A percentile compares a stretch with the other conserved stretches of the same genome.
These are phyloP conservation scores for Serpula lacrymans DNA, from an alignment of 768 basidiomycete species.

Conservation along the genomic window DNA sequence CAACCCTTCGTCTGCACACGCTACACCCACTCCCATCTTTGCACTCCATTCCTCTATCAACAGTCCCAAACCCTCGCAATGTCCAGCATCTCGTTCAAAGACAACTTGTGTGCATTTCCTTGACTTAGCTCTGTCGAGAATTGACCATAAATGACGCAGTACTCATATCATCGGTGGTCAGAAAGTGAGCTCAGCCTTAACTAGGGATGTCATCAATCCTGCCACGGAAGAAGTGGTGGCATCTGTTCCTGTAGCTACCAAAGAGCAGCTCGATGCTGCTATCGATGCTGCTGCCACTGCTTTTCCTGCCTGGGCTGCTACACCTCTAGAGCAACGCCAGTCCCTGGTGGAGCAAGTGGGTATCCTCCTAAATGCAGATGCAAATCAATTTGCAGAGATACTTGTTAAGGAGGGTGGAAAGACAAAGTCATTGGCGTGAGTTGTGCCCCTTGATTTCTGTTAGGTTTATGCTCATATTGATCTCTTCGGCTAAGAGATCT, in stretches of 20 bases:
- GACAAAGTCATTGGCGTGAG: slow-evolving; percentile 5
- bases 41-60: no score
- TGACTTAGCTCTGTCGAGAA: no score
- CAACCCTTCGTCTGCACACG: no score
- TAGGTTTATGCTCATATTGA: no score
- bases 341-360: slow-evolving; percentile 1
- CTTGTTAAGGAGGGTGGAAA: slow-evolving; percentile 9
- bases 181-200: slow-evolving; percentile 1
- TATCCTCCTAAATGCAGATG: neutral
- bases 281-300: slow-evolving; percentile 6
- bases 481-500: no score
- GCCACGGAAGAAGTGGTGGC: slow-evolving; percentile 6
- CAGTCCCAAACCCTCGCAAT: no score
- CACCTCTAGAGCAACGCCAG: slow-evolving; percentile 6
- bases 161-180: slow-evolving; percentile 9
- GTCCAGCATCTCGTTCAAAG: no score
- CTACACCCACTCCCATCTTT: no score
- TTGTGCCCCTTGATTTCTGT: no score
- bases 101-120: no score
- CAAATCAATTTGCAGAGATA: neutral
- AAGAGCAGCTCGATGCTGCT: slow-evolving; percentile 8
- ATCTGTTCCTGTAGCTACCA: slow-evolving; percentile 5
- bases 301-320: slow-evolving; percentile 8
- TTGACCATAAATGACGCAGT: no score
- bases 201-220: slow-evolving; percentile 5